Base-by-base conservation (phyloP, 495 filamentous ascomycete species). In the Rhypophila decipiens region DNA sequence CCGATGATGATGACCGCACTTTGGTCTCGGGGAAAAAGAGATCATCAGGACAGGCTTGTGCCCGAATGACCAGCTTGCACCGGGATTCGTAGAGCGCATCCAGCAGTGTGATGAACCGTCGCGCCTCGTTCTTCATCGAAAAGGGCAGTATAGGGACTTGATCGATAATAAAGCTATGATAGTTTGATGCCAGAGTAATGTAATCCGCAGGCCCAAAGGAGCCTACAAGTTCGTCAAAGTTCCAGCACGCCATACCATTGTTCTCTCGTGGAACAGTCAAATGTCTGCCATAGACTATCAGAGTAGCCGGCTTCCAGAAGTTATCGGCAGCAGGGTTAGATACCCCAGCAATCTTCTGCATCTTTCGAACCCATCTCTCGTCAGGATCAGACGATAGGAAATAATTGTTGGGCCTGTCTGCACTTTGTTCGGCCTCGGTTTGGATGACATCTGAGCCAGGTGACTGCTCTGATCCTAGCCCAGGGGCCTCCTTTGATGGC, bases 71-170 rank as follows among this genome's bases (percentile, higher is more conserved):
- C 5, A 87, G 69, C 46, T 84, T 83, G 59, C 83, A 85, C 5
- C 76, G 70, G 2, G 79, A 76, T 61, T 87, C 85, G 62, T 87
- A 87, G 5, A 87, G 64, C 1, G 84, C 82, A 48, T 88, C 83
- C 5, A 87, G 67, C 7, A 87, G 66, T 3, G 83, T 87, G 56
- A 87, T 87, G 61, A 88, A 74, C 7, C 85, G 66, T 13, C 84
- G 67, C 0, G 83, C 85, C 65, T 87, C 83, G 60, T 86, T 87
- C 62, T 85, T 86, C 59, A 79, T 77, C 0, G 73, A 56, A 0
- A 76, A 24, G 2, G 70, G 73, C 2, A 87, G 61, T 15, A 79
- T 53, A 1, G 84, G 83, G 21, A 87, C 68, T 5, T 73, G 59
- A 44, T 75, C 71, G 35, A 87, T 67, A 56, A 87, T 76, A 42